phyloP scores from a whole-genome alignment of 768 basidiomycete species.

The Hemileccinum rubropunctum region DNA sequence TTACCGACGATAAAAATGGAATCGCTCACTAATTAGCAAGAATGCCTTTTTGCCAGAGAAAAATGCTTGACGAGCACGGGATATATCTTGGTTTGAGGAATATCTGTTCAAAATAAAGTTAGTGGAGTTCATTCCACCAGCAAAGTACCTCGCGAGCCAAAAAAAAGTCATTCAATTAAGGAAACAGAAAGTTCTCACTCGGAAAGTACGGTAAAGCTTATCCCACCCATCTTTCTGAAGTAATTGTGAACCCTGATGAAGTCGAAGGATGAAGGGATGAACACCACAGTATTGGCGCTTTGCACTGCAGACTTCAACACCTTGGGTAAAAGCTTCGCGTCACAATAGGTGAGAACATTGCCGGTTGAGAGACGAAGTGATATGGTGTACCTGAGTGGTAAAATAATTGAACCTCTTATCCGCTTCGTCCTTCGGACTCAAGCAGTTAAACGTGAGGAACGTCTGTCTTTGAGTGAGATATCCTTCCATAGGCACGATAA shows the following conservation, averaged over 20 bases:
- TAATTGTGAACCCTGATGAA: constrained; percentile 90
- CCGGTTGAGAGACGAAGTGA: not conserved
- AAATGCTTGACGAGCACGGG: constrained; percentile 89
- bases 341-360: not conserved
- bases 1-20: constrained; percentile 93
- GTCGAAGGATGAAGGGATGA: constrained; percentile 95
- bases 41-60: constrained; percentile 85
- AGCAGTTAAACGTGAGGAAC: constrained; percentile 72
- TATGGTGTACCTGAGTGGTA: constrained; percentile 64
- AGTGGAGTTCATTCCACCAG: not conserved
- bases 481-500: not conserved
- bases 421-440: constrained; percentile 69
- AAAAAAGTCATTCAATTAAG: not conserved
- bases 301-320: constrained; percentile 92
- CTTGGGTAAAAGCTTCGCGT: constrained; percentile 67
- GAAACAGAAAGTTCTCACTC: constrained; percentile 54
- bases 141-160: not conserved
- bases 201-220: constrained; percentile 81
- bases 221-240: constrained; percentile 68
- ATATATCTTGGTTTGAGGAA: constrained; percentile 91
- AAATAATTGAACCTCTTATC: constrained; percentile 89
- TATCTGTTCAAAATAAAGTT: constrained; percentile 50
- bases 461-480: constrained; percentile 40
- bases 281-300: constrained; percentile 82
- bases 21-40: constrained; percentile 92